Conservation (phyloP, 1,139 yeast genomes). For the Yamadazyma conglobata region DNA sequence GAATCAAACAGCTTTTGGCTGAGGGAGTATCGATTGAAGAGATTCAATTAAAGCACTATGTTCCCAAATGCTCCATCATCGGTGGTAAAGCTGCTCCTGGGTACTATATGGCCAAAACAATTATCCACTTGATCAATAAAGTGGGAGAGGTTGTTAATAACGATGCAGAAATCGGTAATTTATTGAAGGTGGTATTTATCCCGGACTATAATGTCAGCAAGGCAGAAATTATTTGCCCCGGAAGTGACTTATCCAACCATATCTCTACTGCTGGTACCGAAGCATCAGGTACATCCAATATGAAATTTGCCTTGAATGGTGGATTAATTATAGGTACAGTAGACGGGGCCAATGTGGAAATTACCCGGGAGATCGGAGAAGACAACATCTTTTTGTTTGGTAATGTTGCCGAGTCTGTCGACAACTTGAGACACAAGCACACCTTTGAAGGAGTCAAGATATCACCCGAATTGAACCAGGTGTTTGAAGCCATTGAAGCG, state of each 20-base stretch:
- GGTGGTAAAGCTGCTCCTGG: conserved; percentile 99
- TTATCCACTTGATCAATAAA: conserved; percentile 78
- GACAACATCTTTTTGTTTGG: conserved; percentile 92
- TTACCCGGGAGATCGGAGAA: conserved; percentile 90
- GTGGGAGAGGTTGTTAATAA: conserved; percentile 79
- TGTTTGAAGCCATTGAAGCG: conserved; percentile 62
- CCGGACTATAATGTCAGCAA: conserved; percentile 93
- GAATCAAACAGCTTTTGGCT: conserved; percentile 63
- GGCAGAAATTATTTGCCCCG: conserved; percentile 89
- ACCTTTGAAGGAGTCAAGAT: conserved; percentile 52
- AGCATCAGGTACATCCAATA: conserved; percentile 93
- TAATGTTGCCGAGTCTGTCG: conserved; percentile 85
- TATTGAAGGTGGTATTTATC: conserved; percentile 80
- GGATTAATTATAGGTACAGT: conserved; percentile 94
- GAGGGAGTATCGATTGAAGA: conserved; percentile 48
- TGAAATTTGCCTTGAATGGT: conserved; percentile 93
- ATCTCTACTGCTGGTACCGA: conserved; percentile 98
- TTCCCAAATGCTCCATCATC: conserved; percentile 75
- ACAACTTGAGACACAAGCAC: conserved; percentile 76
- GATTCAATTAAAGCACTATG: conserved; percentile 55
- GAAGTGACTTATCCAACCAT: conserved; percentile 87
- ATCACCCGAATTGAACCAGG: conserved; percentile 56
- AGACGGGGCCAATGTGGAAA: conserved; percentile 96
- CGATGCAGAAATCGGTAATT: conserved; percentile 69
- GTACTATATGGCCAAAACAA: conserved; percentile 89